Evolutionary conservation across 192 early-diverging fungal species (phyloP).

Genomic region (Paraglomus occultum): DNA sequence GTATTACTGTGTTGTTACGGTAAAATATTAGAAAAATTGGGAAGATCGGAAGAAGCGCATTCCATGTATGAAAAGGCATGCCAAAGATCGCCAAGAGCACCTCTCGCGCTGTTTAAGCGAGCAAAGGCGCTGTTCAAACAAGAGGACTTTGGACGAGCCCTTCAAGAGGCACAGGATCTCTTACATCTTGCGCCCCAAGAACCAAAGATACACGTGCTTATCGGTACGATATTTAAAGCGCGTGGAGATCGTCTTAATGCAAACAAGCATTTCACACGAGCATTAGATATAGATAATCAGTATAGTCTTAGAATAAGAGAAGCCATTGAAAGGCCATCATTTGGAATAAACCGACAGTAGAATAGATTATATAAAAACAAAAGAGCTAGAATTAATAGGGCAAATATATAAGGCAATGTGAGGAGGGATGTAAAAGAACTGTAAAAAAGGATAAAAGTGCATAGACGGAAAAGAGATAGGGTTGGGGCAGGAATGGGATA

Average conservation of each 20-base stretch:
- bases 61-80: conserved; percentile 61
- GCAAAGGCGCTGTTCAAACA: conserved; percentile 58
- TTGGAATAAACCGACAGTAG: no score
- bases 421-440: no score
- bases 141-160: conserved; percentile 37
- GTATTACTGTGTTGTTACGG: conserved; percentile 71
- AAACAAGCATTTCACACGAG: conserved; percentile 57
- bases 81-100: conserved; percentile 42
- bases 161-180: conserved; percentile 60
- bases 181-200: conserved; percentile 48
- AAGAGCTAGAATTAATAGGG: no score
- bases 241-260: conserved; percentile 54
- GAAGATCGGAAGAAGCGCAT: conserved; percentile 52
- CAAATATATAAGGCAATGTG: no score
- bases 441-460: no score
- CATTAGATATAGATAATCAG: conserved; percentile 54
- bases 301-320: no score
- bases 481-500: no score
- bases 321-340: no score
- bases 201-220: conserved; percentile 59
- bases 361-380: no score
- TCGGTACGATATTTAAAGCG: conserved; percentile 56
- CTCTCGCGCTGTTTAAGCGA: conserved; percentile 64
- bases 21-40: conserved; percentile 59
- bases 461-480: no score